Base-by-base conservation (phyloP, 2,329 filamentous ascomycete species). In the Colletotrichum sp. region DNA sequence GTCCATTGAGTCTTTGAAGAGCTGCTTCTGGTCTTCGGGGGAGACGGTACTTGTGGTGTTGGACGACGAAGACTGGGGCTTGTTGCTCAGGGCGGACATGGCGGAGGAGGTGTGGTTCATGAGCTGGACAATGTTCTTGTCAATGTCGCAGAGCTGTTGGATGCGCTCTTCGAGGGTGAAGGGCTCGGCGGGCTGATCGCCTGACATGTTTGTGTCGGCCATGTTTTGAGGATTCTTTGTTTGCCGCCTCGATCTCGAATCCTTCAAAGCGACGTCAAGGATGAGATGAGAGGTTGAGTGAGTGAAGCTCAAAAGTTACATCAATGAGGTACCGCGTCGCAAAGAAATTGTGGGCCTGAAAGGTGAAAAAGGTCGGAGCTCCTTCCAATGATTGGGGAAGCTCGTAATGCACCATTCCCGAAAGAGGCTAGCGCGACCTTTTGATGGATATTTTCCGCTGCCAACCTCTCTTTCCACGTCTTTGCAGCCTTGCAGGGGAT, bases 91-190 rank as follows among this genome's bases (percentile, higher is more conserved):
- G 36, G 84, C 81, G 69, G 87, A 84, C 67, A 90, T 86, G 9
- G 87, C 84, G 16, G 84, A 86, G 78, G 88, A 86, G 55, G 88
- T 87, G 82, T 90, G 84, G 72, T 77, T 79, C 83, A 86, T 84
- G 69, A 85, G 82, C 74, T 85, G 80, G 44, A 86, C 84, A 48
- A 84, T 83, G 59, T 83, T 92, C 81, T 91, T 91, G 85, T 98
- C 95, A 79, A 98, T 94, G 57, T 93, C 91, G 79, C 93, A 94
- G 72, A 98, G 91, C 81, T 98, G 95, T 73, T 93, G 89, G 78
- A 98, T 95, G 78, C 94, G 94, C 82, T 98, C 94, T 55, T 93
- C 90, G 39, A 94, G 90, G 12, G 92, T 94, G 79, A 96, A 94
- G n/a, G 90, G 88, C 39, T 88, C 82, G 59, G 81, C 71, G 57